Evolutionary conservation across 2,329 filamentous ascomycete genomes (phyloP), one percentile per base, ranked within the genome.

Genomic region (Fragosphaeria purpurea): DNA sequence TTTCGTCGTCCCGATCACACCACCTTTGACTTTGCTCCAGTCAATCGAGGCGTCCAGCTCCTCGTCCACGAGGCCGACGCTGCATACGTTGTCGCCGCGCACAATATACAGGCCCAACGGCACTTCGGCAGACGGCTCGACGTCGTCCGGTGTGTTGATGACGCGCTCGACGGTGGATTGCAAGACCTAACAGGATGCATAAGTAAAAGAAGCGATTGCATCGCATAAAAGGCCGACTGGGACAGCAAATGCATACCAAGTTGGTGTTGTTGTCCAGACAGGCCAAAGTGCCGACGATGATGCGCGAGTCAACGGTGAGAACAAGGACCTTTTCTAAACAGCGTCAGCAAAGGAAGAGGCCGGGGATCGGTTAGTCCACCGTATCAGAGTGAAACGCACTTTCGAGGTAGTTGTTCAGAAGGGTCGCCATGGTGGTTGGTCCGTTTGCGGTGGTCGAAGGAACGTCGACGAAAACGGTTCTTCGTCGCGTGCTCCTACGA

Each of bases 201-300:
- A 22, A 22, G 22, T 22, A 3, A 22, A 22, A 2, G 22, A 22
- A 22, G 22, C 22, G 22, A 22, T 22, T 22, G 22, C 22, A 22
- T 22, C 22, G 22, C 22, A 22, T 22, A 22, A 22, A 22, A 22
- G 22, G 22, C 22, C 22, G 22, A 22, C 22, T 22, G 22, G 22
- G 43, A 48, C 35, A 7, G 39, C 11, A 13, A 40, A 33, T n/a
- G 33, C 51, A 54, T 68, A 83, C 80, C 55, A 98, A 72, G 68
- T 98, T 98, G 58, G 93, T 97, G 61, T 85, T 82, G 68, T 95
- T 84, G 67, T 98, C 93, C 64, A 85, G 89, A 43, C 86, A 88
- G 46, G 91, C 74, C 49, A 98, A 80, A 3, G 77, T 90, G 53
- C 93, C 93, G 55, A 88, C 77, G 30, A 91, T 72, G 44, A 88